Evolutionary conservation across 2,329 filamentous ascomycete species (phyloP).

Genomic region (Conoideocrella luteorostrata): DNA sequence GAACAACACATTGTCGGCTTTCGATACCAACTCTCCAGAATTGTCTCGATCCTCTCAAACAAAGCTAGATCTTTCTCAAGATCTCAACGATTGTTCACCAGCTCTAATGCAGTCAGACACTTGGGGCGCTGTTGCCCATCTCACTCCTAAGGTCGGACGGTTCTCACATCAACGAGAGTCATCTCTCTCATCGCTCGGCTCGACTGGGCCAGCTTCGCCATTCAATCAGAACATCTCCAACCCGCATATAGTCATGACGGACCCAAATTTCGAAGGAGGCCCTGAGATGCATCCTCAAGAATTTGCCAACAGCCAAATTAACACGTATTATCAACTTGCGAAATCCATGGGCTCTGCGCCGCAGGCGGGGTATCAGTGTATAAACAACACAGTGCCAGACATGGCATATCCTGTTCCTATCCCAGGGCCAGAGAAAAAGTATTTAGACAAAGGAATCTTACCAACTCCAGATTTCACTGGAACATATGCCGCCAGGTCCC

Average conservation of each 20-base stretch:
- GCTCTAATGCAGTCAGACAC: conserved; percentile 36
- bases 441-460: conserved; percentile 35
- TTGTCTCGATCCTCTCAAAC: not conserved
- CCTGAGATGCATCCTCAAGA: conserved; percentile 32
- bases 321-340: conserved; percentile 40
- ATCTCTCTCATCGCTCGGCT: conserved; percentile 54
- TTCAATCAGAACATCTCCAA: conserved; percentile 49
- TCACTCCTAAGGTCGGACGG: conserved; percentile 31
- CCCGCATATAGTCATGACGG: conserved; percentile 51
- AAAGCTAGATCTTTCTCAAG: not conserved
- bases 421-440: conserved; percentile 27
- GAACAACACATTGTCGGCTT: not conserved
- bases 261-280: conserved; percentile 40
- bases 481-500: conserved; percentile 35
- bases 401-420: conserved; percentile 35
- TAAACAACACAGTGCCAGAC: conserved; percentile 31
- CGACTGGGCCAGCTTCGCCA: conserved; percentile 53
- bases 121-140: conserved; percentile 32
- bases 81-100: conserved; percentile 2
- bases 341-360: conserved; percentile 33
- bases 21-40: not conserved
- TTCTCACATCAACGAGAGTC: conserved; percentile 52
- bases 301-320: conserved; percentile 17
- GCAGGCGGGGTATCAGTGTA: conserved; percentile 36
- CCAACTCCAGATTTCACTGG: conserved; percentile 40